Evolutionary conservation across 805 yeast genomes (phyloP).

Genomic region (Isabelozyma heimii): DNA sequence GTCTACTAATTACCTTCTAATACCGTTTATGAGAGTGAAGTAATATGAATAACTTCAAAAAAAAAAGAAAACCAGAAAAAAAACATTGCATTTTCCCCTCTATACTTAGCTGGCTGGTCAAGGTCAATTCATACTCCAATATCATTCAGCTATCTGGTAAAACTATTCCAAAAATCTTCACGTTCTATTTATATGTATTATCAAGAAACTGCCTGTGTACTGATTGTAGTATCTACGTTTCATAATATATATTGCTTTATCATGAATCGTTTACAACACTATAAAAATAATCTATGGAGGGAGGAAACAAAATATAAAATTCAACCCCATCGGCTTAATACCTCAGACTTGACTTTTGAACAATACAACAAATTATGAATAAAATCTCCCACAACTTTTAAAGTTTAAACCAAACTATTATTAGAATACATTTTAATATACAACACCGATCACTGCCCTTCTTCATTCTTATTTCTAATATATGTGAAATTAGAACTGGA

Average conservation of each 20-base stretch:
- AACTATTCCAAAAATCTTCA: not conserved
- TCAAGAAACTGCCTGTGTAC: not conserved
- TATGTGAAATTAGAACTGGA: conserved; percentile 15
- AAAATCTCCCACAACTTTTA: not conserved
- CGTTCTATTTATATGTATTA: not conserved
- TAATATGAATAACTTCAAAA: too few relatives aligned
- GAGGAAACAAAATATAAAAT: not conserved
- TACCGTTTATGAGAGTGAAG: too few relatives aligned
- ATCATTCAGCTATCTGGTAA: not conserved
- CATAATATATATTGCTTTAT: not conserved
- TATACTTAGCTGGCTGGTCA: not conserved
- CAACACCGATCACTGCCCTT: not conserved
- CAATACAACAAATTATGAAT: not conserved
- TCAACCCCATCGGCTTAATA: not conserved
- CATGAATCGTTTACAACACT: not conserved
- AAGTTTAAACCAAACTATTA: not conserved
- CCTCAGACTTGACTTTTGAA: not conserved
- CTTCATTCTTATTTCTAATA: conserved; percentile 15
- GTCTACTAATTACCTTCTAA: too few relatives aligned
- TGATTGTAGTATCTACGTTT: not conserved
- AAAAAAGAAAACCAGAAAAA: not conserved
- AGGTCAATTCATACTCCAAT: not conserved
- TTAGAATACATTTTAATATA: not conserved
- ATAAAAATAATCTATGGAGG: not conserved
- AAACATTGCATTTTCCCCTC: not conserved